A percentile compares a stretch with the other conserved stretches of the same genome.
Conservation (phyloP, 23 red algal species). For the Gracilaria vermiculophylla region DNA sequence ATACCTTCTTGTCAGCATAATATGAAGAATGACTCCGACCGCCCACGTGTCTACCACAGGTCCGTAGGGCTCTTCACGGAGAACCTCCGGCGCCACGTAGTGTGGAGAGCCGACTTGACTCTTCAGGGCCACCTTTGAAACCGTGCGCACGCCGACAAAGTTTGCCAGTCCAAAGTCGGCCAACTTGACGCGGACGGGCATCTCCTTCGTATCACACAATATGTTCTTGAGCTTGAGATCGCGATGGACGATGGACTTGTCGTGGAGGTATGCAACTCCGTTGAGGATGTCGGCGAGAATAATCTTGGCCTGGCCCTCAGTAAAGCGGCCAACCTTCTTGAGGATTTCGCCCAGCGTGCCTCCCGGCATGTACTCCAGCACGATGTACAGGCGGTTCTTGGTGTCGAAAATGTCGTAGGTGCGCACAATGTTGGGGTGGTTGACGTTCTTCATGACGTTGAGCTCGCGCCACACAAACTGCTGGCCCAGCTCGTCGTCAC, state of each 20-base stretch:
- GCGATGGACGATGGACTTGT: slow-evolving; percentile 84
- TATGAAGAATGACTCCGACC: slow-evolving; percentile 90
- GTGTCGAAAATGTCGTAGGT: slow-evolving; percentile 93
- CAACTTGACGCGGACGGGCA: slow-evolving; percentile 88
- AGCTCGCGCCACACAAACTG: slow-evolving; percentile 85
- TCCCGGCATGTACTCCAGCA: slow-evolving; percentile 86
- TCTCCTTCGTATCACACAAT: slow-evolving; percentile 69
- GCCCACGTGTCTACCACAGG: slow-evolving; percentile 93
- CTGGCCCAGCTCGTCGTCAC: slow-evolving; percentile 65
- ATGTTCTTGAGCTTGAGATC: slow-evolving; percentile 95
- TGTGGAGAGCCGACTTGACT: slow-evolving; percentile 87
- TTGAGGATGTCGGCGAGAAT: slow-evolving; percentile 82
- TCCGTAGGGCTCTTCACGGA: slow-evolving; percentile 67
- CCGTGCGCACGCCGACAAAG: slow-evolving; percentile 74
- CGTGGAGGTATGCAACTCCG: slow-evolving; percentile 84
- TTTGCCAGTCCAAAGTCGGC: slow-evolving; percentile 95
- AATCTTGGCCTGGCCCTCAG: slow-evolving; percentile 71
- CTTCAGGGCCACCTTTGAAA: slow-evolving; percentile 75
- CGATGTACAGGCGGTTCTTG: slow-evolving; percentile 75
- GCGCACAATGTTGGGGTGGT: slow-evolving; percentile 78
- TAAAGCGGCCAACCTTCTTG: slow-evolving; percentile 81
- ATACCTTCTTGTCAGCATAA: slow-evolving; percentile 92
- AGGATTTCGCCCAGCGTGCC: slow-evolving; percentile 82
- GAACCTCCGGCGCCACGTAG: slow-evolving; percentile 93
- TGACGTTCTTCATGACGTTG: slow-evolving; percentile 82